These are phyloP conservation scores for Exophiala bonariae DNA, from an alignment of 2,329 filamentous ascomycete species.

Conservation along the genomic window DNA sequence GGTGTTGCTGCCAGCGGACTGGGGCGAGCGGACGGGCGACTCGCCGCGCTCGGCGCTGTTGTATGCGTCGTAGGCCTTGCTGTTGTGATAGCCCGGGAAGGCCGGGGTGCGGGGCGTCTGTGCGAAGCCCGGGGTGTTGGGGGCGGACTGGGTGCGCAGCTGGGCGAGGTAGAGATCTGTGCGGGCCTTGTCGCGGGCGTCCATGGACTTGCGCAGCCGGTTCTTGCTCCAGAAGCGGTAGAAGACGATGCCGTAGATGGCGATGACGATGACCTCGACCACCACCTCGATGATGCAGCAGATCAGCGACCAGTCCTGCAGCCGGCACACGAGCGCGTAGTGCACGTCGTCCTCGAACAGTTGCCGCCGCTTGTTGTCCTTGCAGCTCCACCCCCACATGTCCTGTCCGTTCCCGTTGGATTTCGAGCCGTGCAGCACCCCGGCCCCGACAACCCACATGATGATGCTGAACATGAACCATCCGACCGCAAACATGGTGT, in stretches of 20 bases:
- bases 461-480: conserved; percentile 93
- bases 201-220: conserved; percentile 94
- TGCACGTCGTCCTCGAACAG: conserved; percentile 79
- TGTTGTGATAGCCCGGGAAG: conserved; percentile 32
- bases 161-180: conserved; percentile 92
- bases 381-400: conserved; percentile 98
- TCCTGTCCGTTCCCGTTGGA: conserved; percentile 76
- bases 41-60: conserved; percentile 52
- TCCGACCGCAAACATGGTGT: conserved; percentile 86
- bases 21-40: conserved; percentile 54
- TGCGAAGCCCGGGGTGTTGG: conserved; percentile 88
- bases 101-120: conserved; percentile 60
- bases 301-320: conserved; percentile 93
- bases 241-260: conserved; percentile 91
- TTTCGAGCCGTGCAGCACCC: conserved; percentile 76
- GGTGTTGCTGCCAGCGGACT: conserved; percentile 59
- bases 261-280: conserved; percentile 85
- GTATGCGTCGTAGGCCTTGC: conserved; percentile 9
- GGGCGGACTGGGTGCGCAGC: conserved; percentile 79
- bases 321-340: conserved; percentile 86
- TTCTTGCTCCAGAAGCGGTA: conserved; percentile 98
- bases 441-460: conserved; percentile 88
- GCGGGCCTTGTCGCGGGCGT: conserved; percentile 87
- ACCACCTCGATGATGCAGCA: conserved; percentile 98
- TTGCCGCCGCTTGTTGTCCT: conserved; percentile 76